Conservation (phyloP, 495 filamentous ascomycete species). For the Xanthoparmelia taractica region DNA sequence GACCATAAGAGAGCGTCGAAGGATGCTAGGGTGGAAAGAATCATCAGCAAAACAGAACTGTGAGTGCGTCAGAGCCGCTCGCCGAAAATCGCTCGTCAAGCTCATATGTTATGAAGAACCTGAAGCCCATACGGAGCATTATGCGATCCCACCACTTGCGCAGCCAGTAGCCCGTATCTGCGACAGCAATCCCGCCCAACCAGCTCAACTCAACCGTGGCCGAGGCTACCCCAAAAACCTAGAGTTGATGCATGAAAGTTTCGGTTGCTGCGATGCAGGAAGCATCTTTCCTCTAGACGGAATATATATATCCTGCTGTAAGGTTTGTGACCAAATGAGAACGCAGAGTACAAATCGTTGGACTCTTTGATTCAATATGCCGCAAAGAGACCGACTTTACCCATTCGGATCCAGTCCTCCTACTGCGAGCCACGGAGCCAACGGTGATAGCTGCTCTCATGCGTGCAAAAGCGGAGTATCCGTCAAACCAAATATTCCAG, state of each 20-base stretch:
- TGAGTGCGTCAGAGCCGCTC: constrained; percentile 14
- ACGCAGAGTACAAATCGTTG: neutral
- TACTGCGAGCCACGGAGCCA: neutral
- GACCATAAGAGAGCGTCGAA: constrained; percentile 10
- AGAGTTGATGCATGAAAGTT: neutral
- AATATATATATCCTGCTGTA: neutral
- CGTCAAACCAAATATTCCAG: neutral
- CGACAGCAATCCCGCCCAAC: neutral
- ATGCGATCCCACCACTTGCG: neutral
- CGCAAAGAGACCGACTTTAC: neutral
- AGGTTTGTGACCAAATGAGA: neutral
- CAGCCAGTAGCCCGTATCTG: neutral
- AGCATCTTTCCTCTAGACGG: neutral
- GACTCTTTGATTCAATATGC: neutral
- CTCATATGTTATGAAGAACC: constrained; percentile 10
- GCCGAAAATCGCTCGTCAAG: neutral
- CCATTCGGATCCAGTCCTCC: neutral
- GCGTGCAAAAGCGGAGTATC: neutral
- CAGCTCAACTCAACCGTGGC: neutral
- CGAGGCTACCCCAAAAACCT: neutral
- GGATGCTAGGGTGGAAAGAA: neutral
- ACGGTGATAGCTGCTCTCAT: neutral
- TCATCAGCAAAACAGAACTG: constrained; percentile 25
- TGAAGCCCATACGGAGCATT: neutral
- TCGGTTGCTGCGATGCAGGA: neutral